Evolutionary conservation across 1,284 basidiomycete genomes (phyloP).

Genomic region (Pseudomicrostroma phylloplanum): DNA sequence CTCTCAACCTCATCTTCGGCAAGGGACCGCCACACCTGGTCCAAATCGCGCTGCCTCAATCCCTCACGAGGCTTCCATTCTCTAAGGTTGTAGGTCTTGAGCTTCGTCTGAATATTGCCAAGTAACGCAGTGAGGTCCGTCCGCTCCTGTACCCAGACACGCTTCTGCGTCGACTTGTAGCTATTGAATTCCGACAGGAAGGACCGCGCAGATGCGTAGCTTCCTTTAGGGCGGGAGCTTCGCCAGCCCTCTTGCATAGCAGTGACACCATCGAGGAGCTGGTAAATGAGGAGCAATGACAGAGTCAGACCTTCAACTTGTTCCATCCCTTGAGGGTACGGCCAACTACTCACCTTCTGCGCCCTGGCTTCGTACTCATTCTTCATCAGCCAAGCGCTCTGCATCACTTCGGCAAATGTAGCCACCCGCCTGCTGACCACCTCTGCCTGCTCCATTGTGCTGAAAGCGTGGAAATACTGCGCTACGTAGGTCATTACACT

Average conservation of each 20-base stretch:
- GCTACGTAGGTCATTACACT: conserved; percentile 94
- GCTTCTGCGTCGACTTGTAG: conserved; percentile 80
- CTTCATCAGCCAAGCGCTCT: conserved; percentile 61
- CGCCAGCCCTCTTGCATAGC: conserved; percentile 49
- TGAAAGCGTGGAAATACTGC: conserved; percentile 96
- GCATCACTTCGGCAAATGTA: conserved; percentile 93
- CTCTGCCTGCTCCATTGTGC: conserved; percentile 91
- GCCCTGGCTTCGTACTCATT: conserved; percentile 87
- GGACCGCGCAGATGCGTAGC: conserved; percentile 71
- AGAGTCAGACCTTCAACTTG: neutral
- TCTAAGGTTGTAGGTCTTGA: conserved; percentile 72
- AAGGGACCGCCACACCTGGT: conserved; percentile 69
- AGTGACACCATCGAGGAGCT: neutral
- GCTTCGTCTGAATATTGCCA: conserved; percentile 87
- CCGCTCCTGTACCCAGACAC: conserved; percentile 79
- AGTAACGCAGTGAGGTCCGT: conserved; percentile 83
- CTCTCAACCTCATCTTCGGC: conserved; percentile 69
- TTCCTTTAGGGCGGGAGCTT: conserved; percentile 33
- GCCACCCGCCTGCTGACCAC: conserved; percentile 87
- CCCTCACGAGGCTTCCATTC: conserved; percentile 36
- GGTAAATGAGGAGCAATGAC: neutral
- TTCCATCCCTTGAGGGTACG: neutral
- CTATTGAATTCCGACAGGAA: conserved; percentile 67
- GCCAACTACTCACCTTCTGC: conserved; percentile 59
- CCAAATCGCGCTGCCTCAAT: conserved; percentile 61